Evolutionary conservation across 371 early-diverging fungal species (phyloP), one percentile per base, ranked within the genome.

Genomic region (Catenaria anguillulae): DNA sequence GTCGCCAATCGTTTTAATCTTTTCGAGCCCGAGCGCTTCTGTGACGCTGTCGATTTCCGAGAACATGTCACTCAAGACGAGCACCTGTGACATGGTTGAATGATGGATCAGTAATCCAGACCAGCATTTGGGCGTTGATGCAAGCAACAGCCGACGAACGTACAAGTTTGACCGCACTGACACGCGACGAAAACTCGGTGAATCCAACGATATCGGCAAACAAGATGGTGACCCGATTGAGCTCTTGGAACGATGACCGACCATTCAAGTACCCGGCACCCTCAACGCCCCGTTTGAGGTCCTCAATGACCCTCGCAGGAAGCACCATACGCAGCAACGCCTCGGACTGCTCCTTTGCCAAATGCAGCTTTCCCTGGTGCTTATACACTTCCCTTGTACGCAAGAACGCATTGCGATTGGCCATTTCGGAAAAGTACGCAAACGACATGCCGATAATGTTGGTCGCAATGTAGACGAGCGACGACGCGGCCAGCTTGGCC

Each of bases 1-100:
- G 52, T 64, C 64, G 33, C 64, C 64, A 23, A 64, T 33, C 29
- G 64, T 64, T 40, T 64, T 64, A 34, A 64, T 64, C n/a, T 64
- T 64, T 55, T 64, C 64, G 24, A 64, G 36, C 23, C 54, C 63
- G 50, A 35, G 42, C 33, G 35, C 15, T 4, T 34, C 64, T 4
- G 31, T 37, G 36, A 64, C 37, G 6, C 4, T 40, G 56, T 64
- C 56, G 33, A 64, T 23, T 26, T 33, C 26, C 33, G 50, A 19
- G 31, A 64, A 33, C 36, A 64, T 23, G 31, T 62, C 43, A 19
- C 48, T 58, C 24, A 58, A 21, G 0, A 58, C 58, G 35, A 58
- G 24, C 26, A 58, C 56, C 56, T 56, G 31, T 40, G n/a, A n/a
- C n/a, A n/a, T n/a, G n/a, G n/a, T n/a, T n/a, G n/a, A n/a, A 6